Evolutionary conservation across 2,329 filamentous ascomycete genomes (phyloP), one percentile per base, ranked within the genome.

Genomic region (Biscogniauxia marginata): DNA sequence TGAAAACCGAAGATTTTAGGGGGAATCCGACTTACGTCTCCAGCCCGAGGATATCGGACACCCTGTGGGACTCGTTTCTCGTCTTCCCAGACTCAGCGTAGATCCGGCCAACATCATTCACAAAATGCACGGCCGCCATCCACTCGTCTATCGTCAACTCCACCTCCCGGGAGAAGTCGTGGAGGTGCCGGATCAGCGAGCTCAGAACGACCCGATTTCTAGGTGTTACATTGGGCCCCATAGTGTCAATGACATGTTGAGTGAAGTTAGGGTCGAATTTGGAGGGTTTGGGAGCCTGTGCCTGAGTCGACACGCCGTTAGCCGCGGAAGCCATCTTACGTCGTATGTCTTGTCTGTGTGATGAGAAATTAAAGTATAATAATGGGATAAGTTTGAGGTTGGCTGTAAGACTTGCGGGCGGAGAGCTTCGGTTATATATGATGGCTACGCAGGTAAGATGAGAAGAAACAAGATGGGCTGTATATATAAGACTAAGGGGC

Each of bases 251-350:
- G 74, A 91, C 88, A 72, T 85, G 81, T 65, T 85, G 75, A 52
- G 90, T 93, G 78, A 93, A 92, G 75, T 82, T 83, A 65, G 89
- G 89, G 72, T 93, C 89, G 77, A 90, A 91, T 66, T 71, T 66
- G 63, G 71, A 75, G 64, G 71, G 59, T 46, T 66, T 65, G 30
- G 67, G 63, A 51, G 63, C 58, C 39, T 67, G 62, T 50, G 60
- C 64, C 61, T 63, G 65, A 52, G 66, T 69, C 39, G 65, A 63
- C 51, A 66, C 46, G 34, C 66, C 68, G 55, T 69, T 70, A 53
- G 69, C 63, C 30, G 58, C 44, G 39, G 60, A 60, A 18, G 67
- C 54, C 67, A 69, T 72, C 18, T 52, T 59, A 54, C 48, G 25
- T 20, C 3, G 30, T n/a, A 39, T 39, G 30, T 39, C 21, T 30